These are phyloP conservation scores for Albophoma yamanashiensis DNA, from an alignment of 2,329 filamentous ascomycete genomes.

Conservation along the genomic window DNA sequence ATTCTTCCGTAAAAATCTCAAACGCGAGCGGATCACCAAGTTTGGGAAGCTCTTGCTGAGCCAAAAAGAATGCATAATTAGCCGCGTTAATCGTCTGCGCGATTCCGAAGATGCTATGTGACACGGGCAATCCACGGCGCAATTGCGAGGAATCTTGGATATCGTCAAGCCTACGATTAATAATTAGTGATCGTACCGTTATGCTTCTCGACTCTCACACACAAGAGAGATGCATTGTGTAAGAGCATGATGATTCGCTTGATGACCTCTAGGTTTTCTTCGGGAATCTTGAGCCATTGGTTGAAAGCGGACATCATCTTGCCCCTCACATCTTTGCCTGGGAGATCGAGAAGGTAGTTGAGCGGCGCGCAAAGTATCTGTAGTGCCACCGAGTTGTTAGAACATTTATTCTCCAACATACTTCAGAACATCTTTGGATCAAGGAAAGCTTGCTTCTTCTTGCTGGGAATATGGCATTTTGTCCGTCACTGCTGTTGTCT, in stretches of 20 bases:
- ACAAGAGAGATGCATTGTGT: neutral
- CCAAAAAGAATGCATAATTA: conserved; percentile 33
- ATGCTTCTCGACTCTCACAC: neutral
- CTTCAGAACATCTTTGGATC: neutral
- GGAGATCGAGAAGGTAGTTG: neutral
- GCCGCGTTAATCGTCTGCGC: conserved; percentile 41
- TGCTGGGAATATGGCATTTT: neutral
- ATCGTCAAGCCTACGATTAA: conserved; percentile 23
- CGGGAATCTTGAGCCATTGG: conserved; percentile 59
- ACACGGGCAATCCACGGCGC: conserved; percentile 33
- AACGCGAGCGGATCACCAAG: conserved; percentile 52
- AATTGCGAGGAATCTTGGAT: conserved; percentile 35
- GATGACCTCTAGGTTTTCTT: conserved; percentile 55
- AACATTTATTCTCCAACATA: neutral
- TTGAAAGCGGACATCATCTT: conserved; percentile 48
- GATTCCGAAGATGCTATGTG: conserved; percentile 36
- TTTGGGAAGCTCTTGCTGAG: conserved; percentile 35
- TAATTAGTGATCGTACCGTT: neutral
- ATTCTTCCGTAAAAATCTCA: conserved; percentile 62
- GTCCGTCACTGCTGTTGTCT: neutral
- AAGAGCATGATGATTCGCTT: conserved; percentile 47
- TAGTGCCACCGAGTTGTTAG: neutral
- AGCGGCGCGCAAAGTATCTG: neutral
- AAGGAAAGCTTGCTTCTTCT: neutral
- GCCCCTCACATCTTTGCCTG: neutral